Evolutionary conservation across 805 yeast species (phyloP), one percentile per base, ranked within the genome.

Genomic region (Starmerella asiatica): DNA sequence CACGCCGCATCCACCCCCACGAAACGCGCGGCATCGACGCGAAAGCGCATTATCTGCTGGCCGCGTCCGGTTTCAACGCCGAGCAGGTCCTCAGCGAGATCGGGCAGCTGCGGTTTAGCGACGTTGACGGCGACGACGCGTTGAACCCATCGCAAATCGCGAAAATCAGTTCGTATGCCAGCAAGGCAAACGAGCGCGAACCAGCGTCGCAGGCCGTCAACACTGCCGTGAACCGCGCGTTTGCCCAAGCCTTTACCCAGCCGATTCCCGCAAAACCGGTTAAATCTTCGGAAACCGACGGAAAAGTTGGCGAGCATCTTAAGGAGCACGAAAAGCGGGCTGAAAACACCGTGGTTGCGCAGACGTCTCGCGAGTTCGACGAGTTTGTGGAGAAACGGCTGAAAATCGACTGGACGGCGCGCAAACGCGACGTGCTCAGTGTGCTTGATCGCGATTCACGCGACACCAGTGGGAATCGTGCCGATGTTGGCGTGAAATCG

Each of bases 331-430:
- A 5, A 24, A 20, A 21, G 18, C 31, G 31, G 17, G 21, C 5
- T 4, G 84, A 88, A 47, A 95, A 86, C 55, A 84, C 76, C 50
- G 70, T 85, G 0, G 68, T 86, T 44, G 61, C 70, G 2, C 60
- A 74, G 17, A 85, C 94, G 4, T 77, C 93, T 3, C 69, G 69
- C 40, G 95, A 85, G 54, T 91, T 88, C 59, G 95, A 86, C 56
- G 61, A 59, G 32, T 81, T 75, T 56, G 75, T 88, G 44, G 75
- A 69, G 50, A 73, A 75, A 45, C 81, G 78, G 51, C 67, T 91
- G 20, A 64, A 79, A 3, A 67, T 80, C 35, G 94, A 86, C 57
- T 91, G 97, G 96, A 74, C 74, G 42, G 72, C 72, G 36, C 73
- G 83, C 47, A 77, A 83, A 52, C 74, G 75, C 45, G 80, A 77